These are phyloP conservation scores for Astrephomene gubernaculifera DNA, from an alignment of 139 green algal species.

Conservation along the genomic window DNA sequence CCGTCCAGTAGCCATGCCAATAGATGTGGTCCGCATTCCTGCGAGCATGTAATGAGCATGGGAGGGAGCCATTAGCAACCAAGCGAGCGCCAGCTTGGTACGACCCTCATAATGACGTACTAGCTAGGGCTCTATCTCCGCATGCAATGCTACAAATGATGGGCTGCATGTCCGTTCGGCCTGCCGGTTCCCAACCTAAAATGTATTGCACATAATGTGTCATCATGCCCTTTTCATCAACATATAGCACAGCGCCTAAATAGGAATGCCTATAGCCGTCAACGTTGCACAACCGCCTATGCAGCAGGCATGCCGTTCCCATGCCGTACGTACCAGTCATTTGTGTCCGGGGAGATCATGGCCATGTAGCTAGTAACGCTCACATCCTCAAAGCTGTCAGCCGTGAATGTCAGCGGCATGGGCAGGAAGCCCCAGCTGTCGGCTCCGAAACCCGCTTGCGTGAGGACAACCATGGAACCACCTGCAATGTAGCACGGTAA, in stretches of 20 bases:
- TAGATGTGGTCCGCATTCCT: conserved; percentile 33
- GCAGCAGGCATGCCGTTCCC: neutral
- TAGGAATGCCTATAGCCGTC: too few relatives aligned
- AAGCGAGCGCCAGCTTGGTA: neutral
- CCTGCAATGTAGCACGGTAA: neutral
- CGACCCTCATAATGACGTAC: neutral
- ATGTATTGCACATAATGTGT: neutral
- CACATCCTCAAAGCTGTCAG: neutral
- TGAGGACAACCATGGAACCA: conserved; percentile 9
- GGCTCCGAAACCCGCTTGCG: neutral
- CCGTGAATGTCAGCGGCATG: neutral
- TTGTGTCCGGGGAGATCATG: neutral
- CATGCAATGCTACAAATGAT: too few relatives aligned
- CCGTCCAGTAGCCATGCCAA: conserved; percentile 45
- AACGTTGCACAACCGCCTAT: neutral
- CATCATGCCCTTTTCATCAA: too few relatives aligned
- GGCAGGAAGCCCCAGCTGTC: conserved; percentile 3
- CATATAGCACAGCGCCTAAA: too few relatives aligned
- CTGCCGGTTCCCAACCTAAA: neutral
- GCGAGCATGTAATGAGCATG: neutral
- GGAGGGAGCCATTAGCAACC: neutral
- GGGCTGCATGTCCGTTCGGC: too few relatives aligned
- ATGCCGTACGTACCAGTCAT: neutral
- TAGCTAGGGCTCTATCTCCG: neutral
- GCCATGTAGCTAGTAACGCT: neutral